A percentile compares a stretch with the other conserved stretches of the same genome.
Evolutionary conservation across 2,329 filamentous ascomycete genomes (phyloP).

Genomic region (Pseudogymnoascus sp.): DNA sequence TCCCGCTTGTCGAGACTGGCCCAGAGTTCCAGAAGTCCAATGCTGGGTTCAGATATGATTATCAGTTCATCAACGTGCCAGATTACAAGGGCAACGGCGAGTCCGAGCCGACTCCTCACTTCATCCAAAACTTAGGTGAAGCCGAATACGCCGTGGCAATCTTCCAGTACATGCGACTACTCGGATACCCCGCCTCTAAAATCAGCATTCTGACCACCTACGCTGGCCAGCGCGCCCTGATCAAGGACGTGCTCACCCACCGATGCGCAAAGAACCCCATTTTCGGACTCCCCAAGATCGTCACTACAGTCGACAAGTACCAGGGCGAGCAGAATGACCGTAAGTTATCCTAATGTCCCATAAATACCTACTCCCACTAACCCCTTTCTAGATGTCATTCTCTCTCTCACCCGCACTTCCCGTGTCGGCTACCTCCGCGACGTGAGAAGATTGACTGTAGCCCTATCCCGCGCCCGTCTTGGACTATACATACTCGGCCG

Average conservation of each 20-base stretch:
- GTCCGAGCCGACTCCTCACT: conserved; percentile 83
- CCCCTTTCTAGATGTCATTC: conserved; percentile 64
- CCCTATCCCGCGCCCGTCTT: conserved; percentile 82
- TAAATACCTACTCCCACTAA: conserved; percentile 22
- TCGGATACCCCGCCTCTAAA: conserved; percentile 68
- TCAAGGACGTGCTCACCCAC: conserved; percentile 77
- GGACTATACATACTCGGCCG: conserved; percentile 90
- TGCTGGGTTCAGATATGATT: conserved; percentile 86
- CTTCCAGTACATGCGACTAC: conserved; percentile 93
- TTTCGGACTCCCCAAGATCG: conserved; percentile 81
- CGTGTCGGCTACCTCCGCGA: conserved; percentile 89
- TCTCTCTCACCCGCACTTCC: conserved; percentile 84
- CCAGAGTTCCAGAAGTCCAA: conserved; percentile 76
- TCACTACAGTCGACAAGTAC: conserved; percentile 96
- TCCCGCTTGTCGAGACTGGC: conserved; percentile 63
- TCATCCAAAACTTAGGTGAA: conserved; percentile 92
- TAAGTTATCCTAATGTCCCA: conserved; percentile 42
- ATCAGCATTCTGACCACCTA: conserved; percentile 93
- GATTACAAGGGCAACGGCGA: conserved; percentile 90
- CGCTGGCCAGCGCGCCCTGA: conserved; percentile 81
- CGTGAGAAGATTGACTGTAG: conserved; percentile 87
- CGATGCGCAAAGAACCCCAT: conserved; percentile 75
- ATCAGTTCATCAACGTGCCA: conserved; percentile 92
- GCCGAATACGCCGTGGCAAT: conserved; percentile 95
- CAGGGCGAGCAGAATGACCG: conserved; percentile 99